phyloP scores from a whole-genome alignment of 495 filamentous ascomycete genomes.

The Hypoxylon trugodes region DNA sequence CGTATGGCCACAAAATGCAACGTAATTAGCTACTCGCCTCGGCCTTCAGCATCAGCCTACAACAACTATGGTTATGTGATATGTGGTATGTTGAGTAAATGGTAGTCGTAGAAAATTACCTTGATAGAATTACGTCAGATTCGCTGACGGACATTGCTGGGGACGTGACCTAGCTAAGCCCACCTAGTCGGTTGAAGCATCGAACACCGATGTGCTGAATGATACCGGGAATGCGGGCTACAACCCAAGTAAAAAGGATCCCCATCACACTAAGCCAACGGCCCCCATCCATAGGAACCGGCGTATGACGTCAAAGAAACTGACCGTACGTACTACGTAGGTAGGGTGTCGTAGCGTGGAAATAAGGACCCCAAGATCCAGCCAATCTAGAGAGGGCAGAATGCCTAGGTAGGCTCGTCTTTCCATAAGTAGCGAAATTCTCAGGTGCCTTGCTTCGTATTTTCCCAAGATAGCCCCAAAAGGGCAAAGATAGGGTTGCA shows the following conservation, averaged over 20 bases:
- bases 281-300: conserved; percentile 8
- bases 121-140: conserved; percentile 37
- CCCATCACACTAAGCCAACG: neutral
- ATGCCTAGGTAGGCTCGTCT: neutral
- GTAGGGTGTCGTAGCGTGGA: neutral
- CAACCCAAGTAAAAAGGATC: no score
- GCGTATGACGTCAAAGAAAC: conserved; percentile 30
- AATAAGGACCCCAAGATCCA: neutral
- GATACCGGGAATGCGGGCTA: no score
- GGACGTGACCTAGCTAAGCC: neutral
- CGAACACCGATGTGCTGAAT: neutral
- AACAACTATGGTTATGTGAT: no score
- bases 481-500: conserved; percentile 18
- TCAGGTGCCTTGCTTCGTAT: conserved; percentile 7
- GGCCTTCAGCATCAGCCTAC: no score
- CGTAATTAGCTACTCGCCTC: no score
- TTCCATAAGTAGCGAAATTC: neutral
- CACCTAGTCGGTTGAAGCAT: conserved; percentile 1
- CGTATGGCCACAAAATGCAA: neutral
- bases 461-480: conserved; percentile 20
- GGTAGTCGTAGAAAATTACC: neutral
- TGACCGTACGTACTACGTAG: neutral
- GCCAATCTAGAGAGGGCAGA: neutral
- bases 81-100: no score
- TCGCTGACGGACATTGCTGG: conserved; percentile 11